Evolutionary conservation across 2,329 filamentous ascomycete genomes (phyloP), one percentile per base, ranked within the genome.

Genomic region (Fusarium devonianum): DNA sequence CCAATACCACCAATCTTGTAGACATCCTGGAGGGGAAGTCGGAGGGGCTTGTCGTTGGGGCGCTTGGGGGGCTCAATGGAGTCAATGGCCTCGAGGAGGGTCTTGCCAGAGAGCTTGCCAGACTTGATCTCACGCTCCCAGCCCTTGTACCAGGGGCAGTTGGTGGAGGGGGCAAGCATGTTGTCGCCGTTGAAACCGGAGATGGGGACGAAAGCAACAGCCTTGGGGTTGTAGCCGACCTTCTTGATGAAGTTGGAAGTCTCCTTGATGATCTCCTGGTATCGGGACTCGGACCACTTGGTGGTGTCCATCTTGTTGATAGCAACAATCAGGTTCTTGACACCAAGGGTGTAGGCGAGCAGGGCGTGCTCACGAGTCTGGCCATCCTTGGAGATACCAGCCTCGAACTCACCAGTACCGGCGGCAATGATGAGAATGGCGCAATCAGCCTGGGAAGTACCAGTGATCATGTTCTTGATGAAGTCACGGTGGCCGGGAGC

Each of bases 401-500:
- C 94, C 88, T 99, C 94, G 88, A 99, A 99, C 88, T 99, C 94
- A 97, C 94, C 94, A 91, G 92, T 96, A 86, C 94, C 94, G 75
- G 94, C 92, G 73, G 93, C 94, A 82, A 99, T 99, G 84, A 99
- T 97, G 85, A 99, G 92, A 79, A 99, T 91, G 75, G 94, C 94
- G 83, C 94, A 97, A 77, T 99, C 94, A 72, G 94, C 94, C 89
- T 97, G 94, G 80, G 94, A 99, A 76, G 94, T 97, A 92, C 94
- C 94, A 89, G 94, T 97, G 81, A 99, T 99, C 94, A 99, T 99
- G 92, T 97, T 99, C 93, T 99, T 99, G 91, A 99, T 97, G 87
- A 97, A 99, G 78, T 99, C 94, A 94, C 94, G 93, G 83, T 99
- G 94, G 82, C 94, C 94, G 74, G 94, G 94, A 79, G 94, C 94